These are phyloP conservation scores for Leccinum variicolor DNA, from an alignment of 768 basidiomycete species.

Conservation along the genomic window DNA sequence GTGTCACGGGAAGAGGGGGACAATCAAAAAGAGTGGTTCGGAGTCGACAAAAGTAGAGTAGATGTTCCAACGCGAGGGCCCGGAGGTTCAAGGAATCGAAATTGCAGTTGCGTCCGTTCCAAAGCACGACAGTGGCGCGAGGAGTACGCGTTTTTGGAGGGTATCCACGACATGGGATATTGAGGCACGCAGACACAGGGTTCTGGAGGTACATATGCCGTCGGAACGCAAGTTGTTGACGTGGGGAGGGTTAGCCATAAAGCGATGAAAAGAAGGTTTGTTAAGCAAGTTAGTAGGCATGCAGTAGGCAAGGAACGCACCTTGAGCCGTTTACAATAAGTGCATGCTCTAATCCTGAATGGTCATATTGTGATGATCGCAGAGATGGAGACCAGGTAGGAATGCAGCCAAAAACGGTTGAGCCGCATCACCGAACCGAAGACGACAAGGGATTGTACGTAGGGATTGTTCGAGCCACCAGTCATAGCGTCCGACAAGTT, in stretches of 20 bases:
- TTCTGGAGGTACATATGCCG: conserved; percentile 21
- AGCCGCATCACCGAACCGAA: conserved; percentile 16
- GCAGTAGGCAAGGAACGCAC: conserved; percentile 38
- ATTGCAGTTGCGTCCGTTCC: conserved; percentile 21
- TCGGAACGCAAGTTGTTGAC: conserved; percentile 1
- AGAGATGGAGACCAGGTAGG: conserved; percentile 6
- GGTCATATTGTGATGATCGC: conserved; percentile 1
- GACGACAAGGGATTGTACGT: neutral
- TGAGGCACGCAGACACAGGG: conserved; percentile 9
- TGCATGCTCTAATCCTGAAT: conserved; percentile 75
- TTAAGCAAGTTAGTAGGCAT: conserved; percentile 19
- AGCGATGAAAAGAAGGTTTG: conserved; percentile 9
- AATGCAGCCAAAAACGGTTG: conserved; percentile 2
- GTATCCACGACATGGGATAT: conserved; percentile 6
- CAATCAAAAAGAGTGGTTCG: no score
- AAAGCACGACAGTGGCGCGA: conserved; percentile 7
- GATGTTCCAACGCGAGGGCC: conserved; percentile 22
- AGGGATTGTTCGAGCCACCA: neutral
- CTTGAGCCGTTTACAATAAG: conserved; percentile 86
- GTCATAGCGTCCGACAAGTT: conserved; percentile 2
- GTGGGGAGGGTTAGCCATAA: conserved; percentile 7
- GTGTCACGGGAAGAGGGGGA: neutral
- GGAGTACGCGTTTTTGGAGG: neutral
- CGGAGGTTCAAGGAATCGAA: conserved; percentile 23
- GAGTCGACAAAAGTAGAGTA: conserved; percentile 5